phyloP scores from a whole-genome alignment of 768 basidiomycete species.

The Lyophyllum shimeji region DNA sequence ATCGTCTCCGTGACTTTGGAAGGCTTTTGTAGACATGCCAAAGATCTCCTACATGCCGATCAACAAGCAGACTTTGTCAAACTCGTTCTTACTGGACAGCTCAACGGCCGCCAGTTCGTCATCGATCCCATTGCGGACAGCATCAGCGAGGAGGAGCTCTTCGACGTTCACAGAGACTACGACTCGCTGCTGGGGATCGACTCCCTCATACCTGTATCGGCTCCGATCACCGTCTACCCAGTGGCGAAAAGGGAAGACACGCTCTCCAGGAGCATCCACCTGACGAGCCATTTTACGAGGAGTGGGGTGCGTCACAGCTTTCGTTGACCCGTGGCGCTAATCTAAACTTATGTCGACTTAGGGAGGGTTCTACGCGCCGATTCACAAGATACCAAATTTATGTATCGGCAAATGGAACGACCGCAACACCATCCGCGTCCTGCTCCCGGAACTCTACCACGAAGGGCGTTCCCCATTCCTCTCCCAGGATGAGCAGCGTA shows the following conservation, averaged over 20 bases:
- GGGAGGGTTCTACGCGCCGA: not conserved
- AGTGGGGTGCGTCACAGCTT: not conserved
- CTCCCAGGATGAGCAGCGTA: not conserved
- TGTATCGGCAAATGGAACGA: not conserved
- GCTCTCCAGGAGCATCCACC: not conserved
- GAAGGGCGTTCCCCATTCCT: not conserved
- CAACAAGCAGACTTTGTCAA: not conserved
- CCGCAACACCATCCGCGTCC: not conserved
- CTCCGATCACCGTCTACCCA: not conserved
- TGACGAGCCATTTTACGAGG: not conserved
- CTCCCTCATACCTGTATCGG: slow-evolving; percentile 8
- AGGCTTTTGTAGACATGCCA: no score
- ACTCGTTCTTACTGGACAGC: not conserved
- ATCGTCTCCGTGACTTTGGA: no score
- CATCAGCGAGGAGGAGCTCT: not conserved
- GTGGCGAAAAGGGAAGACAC: not conserved
- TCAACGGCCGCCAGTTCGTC: not conserved
- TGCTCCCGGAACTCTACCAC: not conserved
- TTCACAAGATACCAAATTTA: slow-evolving; percentile 5
- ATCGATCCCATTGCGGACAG: not conserved
- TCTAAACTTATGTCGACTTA: not conserved
- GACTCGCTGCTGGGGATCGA: slow-evolving; percentile 21
- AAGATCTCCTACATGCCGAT: no score
- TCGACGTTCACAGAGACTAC: slow-evolving; percentile 14
- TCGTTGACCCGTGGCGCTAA: no score